These are phyloP conservation scores for Gastrodia elata DNA, from an alignment of 106 monocot species.

Conservation along the genomic window DNA sequence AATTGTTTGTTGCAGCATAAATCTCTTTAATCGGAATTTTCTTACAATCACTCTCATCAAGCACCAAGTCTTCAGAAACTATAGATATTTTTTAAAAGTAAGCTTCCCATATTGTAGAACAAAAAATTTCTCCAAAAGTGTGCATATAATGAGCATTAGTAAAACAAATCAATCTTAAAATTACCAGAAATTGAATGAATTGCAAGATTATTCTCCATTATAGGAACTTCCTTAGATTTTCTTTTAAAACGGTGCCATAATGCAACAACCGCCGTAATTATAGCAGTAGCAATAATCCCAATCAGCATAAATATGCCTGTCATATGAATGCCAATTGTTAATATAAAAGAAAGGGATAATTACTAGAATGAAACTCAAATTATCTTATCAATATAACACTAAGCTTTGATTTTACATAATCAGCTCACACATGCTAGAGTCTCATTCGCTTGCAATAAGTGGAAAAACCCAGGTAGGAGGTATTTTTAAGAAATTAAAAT, in stretches of 20 bases:
- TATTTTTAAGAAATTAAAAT: too few relatives aligned
- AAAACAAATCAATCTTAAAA: neutral
- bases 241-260: neutral
- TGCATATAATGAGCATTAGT: neutral
- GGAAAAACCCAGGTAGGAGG: too few relatives aligned
- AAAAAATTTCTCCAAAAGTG: neutral
- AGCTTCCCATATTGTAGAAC: neutral
- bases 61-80: constrained; percentile 17
- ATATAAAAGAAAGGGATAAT: neutral
- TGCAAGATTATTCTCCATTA: neutral
- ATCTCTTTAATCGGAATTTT: constrained; percentile 35
- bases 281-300: neutral
- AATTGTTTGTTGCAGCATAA: constrained; percentile 33
- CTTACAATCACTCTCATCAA: constrained; percentile 27
- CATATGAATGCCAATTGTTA: neutral
- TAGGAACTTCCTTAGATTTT: neutral
- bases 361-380: too few relatives aligned
- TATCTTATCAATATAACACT: too few relatives aligned
- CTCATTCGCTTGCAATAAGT: too few relatives aligned
- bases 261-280: neutral
- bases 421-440: too few relatives aligned
- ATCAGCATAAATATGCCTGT: neutral
- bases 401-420: too few relatives aligned
- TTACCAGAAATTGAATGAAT: constrained; percentile 3
- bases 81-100: constrained; percentile 1